A percentile compares a stretch with the other conserved stretches of the same genome.
phyloP scores from a whole-genome alignment of 2,329 filamentous ascomycete species.

The Fusarium avenaceum region DNA sequence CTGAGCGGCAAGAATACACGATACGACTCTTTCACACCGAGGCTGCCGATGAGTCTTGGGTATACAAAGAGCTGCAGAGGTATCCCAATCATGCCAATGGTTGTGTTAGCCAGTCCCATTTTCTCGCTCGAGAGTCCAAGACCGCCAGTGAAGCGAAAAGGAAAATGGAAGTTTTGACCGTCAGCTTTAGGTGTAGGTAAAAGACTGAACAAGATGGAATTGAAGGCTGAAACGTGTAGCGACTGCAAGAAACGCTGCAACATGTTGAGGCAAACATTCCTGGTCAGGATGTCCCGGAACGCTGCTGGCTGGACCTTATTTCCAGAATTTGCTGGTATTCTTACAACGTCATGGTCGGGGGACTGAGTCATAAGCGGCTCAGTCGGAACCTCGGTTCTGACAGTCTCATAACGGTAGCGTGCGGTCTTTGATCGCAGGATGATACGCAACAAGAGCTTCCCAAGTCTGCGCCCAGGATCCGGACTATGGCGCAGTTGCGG shows the following conservation, averaged over 20 bases:
- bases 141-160: constrained; percentile 79
- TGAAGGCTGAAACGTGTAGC: constrained; percentile 82
- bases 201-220: constrained; percentile 82
- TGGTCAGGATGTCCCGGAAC: constrained; percentile 68
- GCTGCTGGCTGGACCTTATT: constrained; percentile 64
- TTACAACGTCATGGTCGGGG: neutral
- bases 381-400: neutral
- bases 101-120: constrained; percentile 83
- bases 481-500: neutral
- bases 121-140: constrained; percentile 78
- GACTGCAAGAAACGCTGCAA: constrained; percentile 77
- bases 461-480: neutral
- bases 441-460: neutral
- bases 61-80: constrained; percentile 60
- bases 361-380: too few species aligned
- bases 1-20: constrained; percentile 56
- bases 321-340: constrained; percentile 38
- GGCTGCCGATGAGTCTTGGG: constrained; percentile 27
- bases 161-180: constrained; percentile 57
- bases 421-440: neutral
- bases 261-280: constrained; percentile 67
- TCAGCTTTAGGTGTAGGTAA: constrained; percentile 77
- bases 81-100: constrained; percentile 82
- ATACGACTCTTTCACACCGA: constrained; percentile 31
- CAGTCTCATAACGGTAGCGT: neutral